Conservation (phyloP, 352 stramenopile genomes). For the Globisporangium megalacanthum region DNA sequence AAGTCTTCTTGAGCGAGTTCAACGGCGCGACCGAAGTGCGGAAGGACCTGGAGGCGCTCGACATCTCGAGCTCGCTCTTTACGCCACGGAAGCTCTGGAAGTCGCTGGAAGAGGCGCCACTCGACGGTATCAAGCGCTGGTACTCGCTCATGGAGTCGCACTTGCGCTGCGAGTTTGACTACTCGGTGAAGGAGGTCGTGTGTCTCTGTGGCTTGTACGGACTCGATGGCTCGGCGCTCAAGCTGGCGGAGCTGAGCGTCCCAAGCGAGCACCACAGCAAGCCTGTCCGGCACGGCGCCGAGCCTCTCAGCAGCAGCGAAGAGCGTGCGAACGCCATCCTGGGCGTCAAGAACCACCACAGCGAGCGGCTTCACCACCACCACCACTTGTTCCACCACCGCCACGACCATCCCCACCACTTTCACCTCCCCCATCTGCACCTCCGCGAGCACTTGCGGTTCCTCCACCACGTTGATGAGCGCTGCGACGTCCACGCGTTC, state of each 20-base stretch:
- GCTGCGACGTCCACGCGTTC: conserved; percentile 26
- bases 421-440: conserved; percentile 6
- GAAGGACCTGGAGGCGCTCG: conserved; percentile 30
- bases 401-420: background rate
- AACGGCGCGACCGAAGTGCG: conserved; percentile 10
- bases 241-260: conserved; percentile 21
- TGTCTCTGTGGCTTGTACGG: conserved; percentile 75
- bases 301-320: background rate
- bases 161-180: conserved; percentile 73
- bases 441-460: conserved; percentile 7
- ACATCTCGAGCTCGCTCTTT: conserved; percentile 76
- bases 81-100: conserved; percentile 77
- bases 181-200: conserved; percentile 62
- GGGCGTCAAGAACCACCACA: background rate
- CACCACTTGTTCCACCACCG: conserved; percentile 1
- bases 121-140: conserved; percentile 71
- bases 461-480: conserved; percentile 6
- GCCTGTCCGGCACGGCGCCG: background rate
- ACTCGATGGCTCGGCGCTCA: conserved; percentile 41
- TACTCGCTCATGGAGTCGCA: conserved; percentile 82
- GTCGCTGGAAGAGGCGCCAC: conserved; percentile 42
- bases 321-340: background rate
- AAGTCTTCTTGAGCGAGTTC: conserved; percentile 48
- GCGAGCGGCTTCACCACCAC: background rate
- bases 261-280: conserved; percentile 7